Conservation (phyloP, 345 rosid genomes). For the sweet orange (Citrus sinensis) region DVS_A1.0 CM039168.1:7904001-7904500, state of each 20-base stretch:
- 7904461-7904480: background rate
- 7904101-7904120: too few relatives aligned
- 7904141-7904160: too few relatives aligned
- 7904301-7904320: background rate
- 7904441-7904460: background rate
- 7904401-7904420: background rate
- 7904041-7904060: background rate
- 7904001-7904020: background rate
- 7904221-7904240: background rate
- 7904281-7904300: background rate
- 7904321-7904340: background rate
- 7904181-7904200: background rate
- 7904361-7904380: background rate
- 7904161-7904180: background rate
- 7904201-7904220: background rate
- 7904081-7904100: too few relatives aligned
- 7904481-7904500: constrained; percentile 29
- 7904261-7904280: background rate
- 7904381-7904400: background rate
- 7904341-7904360: background rate
- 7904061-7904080: background rate
- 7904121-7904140: too few relatives aligned
- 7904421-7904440: background rate
- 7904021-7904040: background rate
- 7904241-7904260: background rate